Percentiles rank a stretch among this genome's conserved stretches.
Conservation (phyloP, 2,329 filamentous ascomycete species). For the Endocalyx cinctus region DNA sequence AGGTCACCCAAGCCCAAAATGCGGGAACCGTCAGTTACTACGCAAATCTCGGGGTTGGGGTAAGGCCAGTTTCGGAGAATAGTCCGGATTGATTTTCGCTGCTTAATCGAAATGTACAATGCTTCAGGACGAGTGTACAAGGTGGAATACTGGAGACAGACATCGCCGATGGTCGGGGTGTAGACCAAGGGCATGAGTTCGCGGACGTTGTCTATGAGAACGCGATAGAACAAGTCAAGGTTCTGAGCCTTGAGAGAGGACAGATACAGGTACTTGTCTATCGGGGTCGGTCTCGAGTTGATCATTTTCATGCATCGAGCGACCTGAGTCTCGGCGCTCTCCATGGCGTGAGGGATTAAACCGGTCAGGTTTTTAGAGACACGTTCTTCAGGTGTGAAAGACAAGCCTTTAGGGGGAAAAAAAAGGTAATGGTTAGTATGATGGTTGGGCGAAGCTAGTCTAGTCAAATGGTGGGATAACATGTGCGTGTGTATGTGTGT, state of each 20-base stretch:
- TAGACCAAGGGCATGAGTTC: conserved; percentile 82
- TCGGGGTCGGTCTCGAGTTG: conserved; percentile 59
- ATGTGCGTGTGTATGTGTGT: too few relatives aligned
- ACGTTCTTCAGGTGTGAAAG: conserved; percentile 61
- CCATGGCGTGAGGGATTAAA: conserved; percentile 60
- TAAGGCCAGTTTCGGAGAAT: conserved; percentile 94
- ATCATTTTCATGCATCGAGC: conserved; percentile 71
- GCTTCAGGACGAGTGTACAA: conserved; percentile 94
- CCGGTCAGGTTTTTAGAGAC: conserved; percentile 61
- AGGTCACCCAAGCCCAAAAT: conserved; percentile 91
- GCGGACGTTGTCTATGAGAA: conserved; percentile 71
- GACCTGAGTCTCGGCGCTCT: conserved; percentile 56
- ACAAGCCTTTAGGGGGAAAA: conserved; percentile 44
- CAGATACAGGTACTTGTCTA: conserved; percentile 83
- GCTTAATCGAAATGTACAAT: conserved; percentile 92
- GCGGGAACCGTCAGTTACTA: conserved; percentile 92
- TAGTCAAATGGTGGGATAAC: too few relatives aligned
- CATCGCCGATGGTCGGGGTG: conserved; percentile 89
- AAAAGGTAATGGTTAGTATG: conserved; percentile 9
- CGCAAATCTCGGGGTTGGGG: conserved; percentile 85
- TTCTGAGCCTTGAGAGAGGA: conserved; percentile 71
- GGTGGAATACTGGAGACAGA: conserved; percentile 93
- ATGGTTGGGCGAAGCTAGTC: too few relatives aligned
- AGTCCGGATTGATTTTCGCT: conserved; percentile 82
- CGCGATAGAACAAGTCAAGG: conserved; percentile 76